Percentiles rank a stretch among this genome's conserved stretches.
phyloP scores from a whole-genome alignment of 495 filamentous ascomycete species.

The Lepidopterella palustris region DNA sequence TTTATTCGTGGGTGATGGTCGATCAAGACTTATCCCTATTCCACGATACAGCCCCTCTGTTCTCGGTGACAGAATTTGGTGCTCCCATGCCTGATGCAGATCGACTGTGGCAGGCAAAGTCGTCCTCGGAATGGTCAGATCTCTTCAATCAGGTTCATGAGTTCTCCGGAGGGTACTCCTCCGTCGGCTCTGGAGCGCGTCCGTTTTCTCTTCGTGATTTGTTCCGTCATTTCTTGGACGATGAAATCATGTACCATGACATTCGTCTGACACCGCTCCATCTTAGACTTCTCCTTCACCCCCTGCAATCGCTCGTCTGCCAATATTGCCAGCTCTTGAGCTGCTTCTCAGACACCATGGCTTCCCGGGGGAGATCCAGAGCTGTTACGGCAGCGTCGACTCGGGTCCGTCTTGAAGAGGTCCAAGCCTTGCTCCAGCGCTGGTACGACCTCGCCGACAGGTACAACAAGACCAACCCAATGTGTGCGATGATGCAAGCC shows the following conservation, averaged over 20 bases:
- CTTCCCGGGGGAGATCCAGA: constrained; percentile 33
- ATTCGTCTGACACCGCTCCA: constrained; percentile 38
- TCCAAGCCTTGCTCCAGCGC: constrained; percentile 48
- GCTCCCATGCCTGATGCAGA: constrained; percentile 53
- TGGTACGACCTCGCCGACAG: constrained; percentile 51
- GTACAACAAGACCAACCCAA: constrained; percentile 34
- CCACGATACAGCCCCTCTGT: constrained; percentile 51
- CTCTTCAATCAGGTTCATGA: constrained; percentile 47
- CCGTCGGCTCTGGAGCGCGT: constrained; percentile 38
- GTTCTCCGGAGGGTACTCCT: constrained; percentile 38
- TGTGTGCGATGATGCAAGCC: constrained; percentile 42
- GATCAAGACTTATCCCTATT: constrained; percentile 61
- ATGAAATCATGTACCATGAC: constrained; percentile 36
- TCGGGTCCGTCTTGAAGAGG: constrained; percentile 47
- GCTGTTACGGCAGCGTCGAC: constrained; percentile 47
- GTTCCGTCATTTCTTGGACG: constrained; percentile 45
- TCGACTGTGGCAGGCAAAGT: constrained; percentile 46
- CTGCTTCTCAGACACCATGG: constrained; percentile 37
- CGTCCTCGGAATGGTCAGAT: constrained; percentile 42
- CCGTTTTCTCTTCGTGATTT: constrained; percentile 50
- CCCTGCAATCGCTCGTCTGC: constrained; percentile 36
- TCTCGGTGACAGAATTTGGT: constrained; percentile 52
- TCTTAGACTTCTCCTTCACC: constrained; percentile 38
- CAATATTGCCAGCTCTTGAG: constrained; percentile 39
- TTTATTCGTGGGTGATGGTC: constrained; percentile 61